Evolutionary conservation across 352 stramenopile genomes (phyloP), one percentile per base, ranked within the genome.

Genomic region (Phytopythium kandeliae): DNA sequence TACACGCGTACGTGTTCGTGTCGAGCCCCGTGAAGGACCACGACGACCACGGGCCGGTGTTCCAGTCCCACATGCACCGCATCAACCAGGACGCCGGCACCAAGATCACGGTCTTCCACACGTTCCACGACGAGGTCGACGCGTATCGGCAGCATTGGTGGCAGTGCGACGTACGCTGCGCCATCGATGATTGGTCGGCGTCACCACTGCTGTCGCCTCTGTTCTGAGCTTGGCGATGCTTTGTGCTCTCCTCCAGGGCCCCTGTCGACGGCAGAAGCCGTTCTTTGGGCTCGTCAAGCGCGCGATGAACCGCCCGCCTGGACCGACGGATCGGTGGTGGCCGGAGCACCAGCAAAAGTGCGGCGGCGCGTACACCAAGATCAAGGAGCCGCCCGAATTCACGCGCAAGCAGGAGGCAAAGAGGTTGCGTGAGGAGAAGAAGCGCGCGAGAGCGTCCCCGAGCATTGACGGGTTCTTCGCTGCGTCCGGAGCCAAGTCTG

Each of bases 101-200:
- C 4, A 63, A 85, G 41, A 95, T 96, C 51, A 95, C 86, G 0
- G 76, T 94, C 26, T 96, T 78, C 54, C 86, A 96, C 63, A 93
- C 79, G 19, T 96, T 96, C 59, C 81, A 95, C 59, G 81, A 94
- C 44, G 86, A 96, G 74, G 86, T 96, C 33, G 71, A 93, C 51
- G 69, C 76, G 35, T 95, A 91, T 37, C 78, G 83, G 3, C 69
- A 86, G 53, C 85, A 95, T 58, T 77, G 85, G 62, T 96, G 86
- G 86, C 69, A 92, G 41, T 96, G 86, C 55, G 68, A 78, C 51
- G 83, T 94, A 60, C 41, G n/a, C 43, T 95, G 86, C 55, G 68
- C 76, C 51, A 80, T 94, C 56, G 35, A 11, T 43, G 10, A 13
- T 3, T 54, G 10, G 30, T n/a, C 13, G 2, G 3, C 36, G 8